Conservation (phyloP, 176 grass and related monocot species). For the Pontederia crassipes region DNA sequence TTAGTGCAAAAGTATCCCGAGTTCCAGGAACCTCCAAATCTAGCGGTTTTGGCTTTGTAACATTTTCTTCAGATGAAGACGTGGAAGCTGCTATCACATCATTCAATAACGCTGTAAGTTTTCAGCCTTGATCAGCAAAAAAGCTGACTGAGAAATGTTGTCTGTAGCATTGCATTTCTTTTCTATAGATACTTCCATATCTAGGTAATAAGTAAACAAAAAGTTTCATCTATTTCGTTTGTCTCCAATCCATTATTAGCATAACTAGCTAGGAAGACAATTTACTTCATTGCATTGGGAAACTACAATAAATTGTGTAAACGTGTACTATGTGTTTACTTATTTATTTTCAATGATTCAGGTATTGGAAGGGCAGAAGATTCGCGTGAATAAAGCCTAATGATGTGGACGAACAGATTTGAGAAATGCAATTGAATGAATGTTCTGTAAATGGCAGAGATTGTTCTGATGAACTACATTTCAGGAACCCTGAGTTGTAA, state of each 20-base stretch:
- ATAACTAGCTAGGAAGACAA: background rate
- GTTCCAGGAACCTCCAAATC: constrained; percentile 75
- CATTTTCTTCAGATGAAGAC: constrained; percentile 79
- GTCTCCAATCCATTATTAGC: background rate
- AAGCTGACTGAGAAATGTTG: background rate
- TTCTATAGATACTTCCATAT: background rate
- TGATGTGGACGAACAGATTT: background rate
- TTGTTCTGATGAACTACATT: too few relatives aligned
- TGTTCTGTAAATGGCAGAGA: too few relatives aligned
- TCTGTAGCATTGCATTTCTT: background rate
- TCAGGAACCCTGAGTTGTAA: too few relatives aligned
- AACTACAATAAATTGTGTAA: too few relatives aligned
- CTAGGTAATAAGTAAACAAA: too few relatives aligned
- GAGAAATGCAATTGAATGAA: too few relatives aligned
- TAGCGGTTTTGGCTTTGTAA: constrained; percentile 75
- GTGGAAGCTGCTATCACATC: constrained; percentile 76
- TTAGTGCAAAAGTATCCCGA: constrained; percentile 75
- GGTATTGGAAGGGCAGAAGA: constrained; percentile 93
- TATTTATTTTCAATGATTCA: constrained; percentile 27
- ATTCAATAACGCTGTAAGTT: constrained; percentile 67
- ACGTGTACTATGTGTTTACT: too few relatives aligned
- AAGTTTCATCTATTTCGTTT: background rate
- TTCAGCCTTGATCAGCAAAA: constrained; percentile 5
- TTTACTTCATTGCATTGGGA: background rate
- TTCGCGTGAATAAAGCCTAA: constrained; percentile 91